phyloP scores from a whole-genome alignment of 208 protist species.

The Crithidia fasciculata region DNA sequence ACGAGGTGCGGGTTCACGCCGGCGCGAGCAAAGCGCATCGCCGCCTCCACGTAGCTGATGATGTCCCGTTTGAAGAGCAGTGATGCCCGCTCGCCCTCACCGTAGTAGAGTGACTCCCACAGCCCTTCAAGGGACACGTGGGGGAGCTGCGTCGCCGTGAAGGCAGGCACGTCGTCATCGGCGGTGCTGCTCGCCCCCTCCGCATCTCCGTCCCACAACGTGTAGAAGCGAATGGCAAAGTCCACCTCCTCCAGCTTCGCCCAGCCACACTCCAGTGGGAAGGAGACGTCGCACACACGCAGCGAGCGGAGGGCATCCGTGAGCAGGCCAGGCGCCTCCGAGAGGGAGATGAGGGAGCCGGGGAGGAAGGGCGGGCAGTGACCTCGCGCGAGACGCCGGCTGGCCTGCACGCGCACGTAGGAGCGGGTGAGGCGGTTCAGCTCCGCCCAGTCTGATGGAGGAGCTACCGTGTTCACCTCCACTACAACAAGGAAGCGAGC shows the following conservation, averaged over 20 bases:
- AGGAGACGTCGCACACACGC: slow-evolving; percentile 64
- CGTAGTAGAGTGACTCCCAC: slow-evolving; percentile 91
- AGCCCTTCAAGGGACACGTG: slow-evolving; percentile 75
- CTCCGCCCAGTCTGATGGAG: slow-evolving; percentile 40
- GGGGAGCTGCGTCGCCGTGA: slow-evolving; percentile 66
- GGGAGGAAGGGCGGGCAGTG: slow-evolving; percentile 30
- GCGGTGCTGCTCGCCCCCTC: slow-evolving; percentile 7
- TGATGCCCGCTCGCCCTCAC: slow-evolving; percentile 53
- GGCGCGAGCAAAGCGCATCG: slow-evolving; percentile 86
- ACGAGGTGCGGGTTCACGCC: slow-evolving; percentile 83
- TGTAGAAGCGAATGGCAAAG: slow-evolving; percentile 29
- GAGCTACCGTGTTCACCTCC: slow-evolving; percentile 52
- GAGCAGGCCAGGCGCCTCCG: slow-evolving; percentile 29
- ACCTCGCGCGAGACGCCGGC: slow-evolving; percentile 4
- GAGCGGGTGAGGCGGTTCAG: slow-evolving; percentile 29
- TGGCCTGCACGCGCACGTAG: slow-evolving; percentile 37
- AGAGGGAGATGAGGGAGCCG: slow-evolving; percentile 38
- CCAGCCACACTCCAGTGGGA: slow-evolving; percentile 27
- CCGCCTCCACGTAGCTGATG: slow-evolving; percentile 89
- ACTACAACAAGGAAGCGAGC: slow-evolving; percentile 34
- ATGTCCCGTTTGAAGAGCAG: slow-evolving; percentile 86
- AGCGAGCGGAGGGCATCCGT: slow-evolving; percentile 35
- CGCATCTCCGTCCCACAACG: too few relatives aligned
- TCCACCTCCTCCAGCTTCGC: slow-evolving; percentile 22
- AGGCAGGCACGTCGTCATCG: slow-evolving; percentile 37